Evolutionary conservation across 2,329 filamentous ascomycete genomes (phyloP).

Genomic region (Xylaria sp.): DNA sequence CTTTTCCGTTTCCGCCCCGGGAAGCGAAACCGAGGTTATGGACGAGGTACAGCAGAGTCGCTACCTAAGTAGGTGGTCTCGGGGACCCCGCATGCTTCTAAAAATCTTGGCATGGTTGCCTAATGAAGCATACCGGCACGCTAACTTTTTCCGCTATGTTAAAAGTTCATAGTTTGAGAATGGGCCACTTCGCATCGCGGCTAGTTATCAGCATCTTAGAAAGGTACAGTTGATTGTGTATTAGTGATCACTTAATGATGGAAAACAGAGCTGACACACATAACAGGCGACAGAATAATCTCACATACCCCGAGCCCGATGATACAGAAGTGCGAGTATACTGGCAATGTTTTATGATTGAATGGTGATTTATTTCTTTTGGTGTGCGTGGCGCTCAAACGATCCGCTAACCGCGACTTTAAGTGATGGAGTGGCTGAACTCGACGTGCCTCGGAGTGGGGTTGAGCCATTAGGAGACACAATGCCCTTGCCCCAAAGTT

Average conservation of each 20-base stretch:
- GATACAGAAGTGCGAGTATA: conserved; percentile 64
- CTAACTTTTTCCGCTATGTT: background rate
- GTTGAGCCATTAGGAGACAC: conserved; percentile 46
- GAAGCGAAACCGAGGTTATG: background rate
- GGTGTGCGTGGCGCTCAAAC: background rate
- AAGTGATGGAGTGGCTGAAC: conserved; percentile 73
- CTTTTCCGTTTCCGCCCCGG: background rate
- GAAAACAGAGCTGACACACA: background rate
- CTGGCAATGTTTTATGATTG: conserved; percentile 75
- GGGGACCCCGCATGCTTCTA: background rate
- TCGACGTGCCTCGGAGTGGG: conserved; percentile 49
- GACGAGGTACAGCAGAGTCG: background rate
- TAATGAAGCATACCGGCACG: background rate
- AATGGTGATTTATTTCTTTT: conserved; percentile 59
- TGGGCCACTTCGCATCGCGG: conserved; percentile 43
- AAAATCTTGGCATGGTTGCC: background rate
- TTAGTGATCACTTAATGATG: background rate
- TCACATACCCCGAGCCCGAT: conserved; percentile 37
- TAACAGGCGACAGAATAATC: conserved; percentile 28
- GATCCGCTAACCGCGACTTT: background rate
- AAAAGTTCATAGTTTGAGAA: conserved; percentile 42
- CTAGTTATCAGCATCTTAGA: conserved; percentile 41
- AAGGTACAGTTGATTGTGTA: conserved; percentile 31
- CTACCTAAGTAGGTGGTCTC: background rate
- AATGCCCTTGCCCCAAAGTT: conserved; percentile 44